These are phyloP conservation scores for Citrus hindsii DNA, from an alignment of 345 rosid genomes.

Conservation along the genomic window DNA sequence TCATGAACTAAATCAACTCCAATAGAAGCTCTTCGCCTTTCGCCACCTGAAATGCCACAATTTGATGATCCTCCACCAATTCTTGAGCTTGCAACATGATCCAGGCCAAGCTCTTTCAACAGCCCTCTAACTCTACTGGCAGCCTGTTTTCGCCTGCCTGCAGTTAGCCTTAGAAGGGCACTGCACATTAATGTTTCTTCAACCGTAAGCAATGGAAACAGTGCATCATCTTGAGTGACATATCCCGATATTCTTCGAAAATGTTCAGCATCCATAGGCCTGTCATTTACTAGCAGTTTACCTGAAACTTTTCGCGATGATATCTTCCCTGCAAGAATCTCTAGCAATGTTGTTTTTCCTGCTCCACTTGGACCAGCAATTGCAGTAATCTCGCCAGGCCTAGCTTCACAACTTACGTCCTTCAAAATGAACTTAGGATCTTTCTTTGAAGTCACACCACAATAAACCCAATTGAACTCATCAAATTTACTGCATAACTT, in stretches of 20 bases:
- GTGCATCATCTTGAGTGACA: slow-evolving; percentile 82
- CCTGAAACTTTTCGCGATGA: slow-evolving; percentile 41
- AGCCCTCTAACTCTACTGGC: slow-evolving; percentile 47
- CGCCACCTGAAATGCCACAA: slow-evolving; percentile 86
- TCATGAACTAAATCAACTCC: slow-evolving; percentile 93
- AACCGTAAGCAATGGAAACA: slow-evolving; percentile 82
- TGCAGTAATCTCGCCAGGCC: slow-evolving; percentile 63
- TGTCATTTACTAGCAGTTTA: slow-evolving; percentile 60
- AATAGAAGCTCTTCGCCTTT: slow-evolving; percentile 80
- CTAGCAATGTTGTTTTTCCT: slow-evolving; percentile 83
- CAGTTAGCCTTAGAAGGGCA: slow-evolving; percentile 64
- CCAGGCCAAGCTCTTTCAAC: slow-evolving; percentile 70
- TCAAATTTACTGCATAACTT: slow-evolving; percentile 40
- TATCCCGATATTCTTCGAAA: slow-evolving; percentile 72
- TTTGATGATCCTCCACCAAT: slow-evolving; percentile 60
- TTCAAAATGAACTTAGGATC: slow-evolving; percentile 46
- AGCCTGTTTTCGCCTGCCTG: slow-evolving; percentile 45
- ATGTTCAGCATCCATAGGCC: slow-evolving; percentile 44
- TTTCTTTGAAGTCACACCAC: slow-evolving; percentile 20
- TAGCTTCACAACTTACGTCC: slow-evolving; percentile 63
- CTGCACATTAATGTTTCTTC: slow-evolving; percentile 82
- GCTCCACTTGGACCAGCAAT: slow-evolving; percentile 96
- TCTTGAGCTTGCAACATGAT: slow-evolving; percentile 54
- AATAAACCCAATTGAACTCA: slow-evolving; percentile 23
- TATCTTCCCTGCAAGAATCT: slow-evolving; percentile 77